These are phyloP conservation scores for Cryptococcus hybrid DNA, from an alignment of 1,284 basidiomycete genomes.

Conservation along the genomic window DNA sequence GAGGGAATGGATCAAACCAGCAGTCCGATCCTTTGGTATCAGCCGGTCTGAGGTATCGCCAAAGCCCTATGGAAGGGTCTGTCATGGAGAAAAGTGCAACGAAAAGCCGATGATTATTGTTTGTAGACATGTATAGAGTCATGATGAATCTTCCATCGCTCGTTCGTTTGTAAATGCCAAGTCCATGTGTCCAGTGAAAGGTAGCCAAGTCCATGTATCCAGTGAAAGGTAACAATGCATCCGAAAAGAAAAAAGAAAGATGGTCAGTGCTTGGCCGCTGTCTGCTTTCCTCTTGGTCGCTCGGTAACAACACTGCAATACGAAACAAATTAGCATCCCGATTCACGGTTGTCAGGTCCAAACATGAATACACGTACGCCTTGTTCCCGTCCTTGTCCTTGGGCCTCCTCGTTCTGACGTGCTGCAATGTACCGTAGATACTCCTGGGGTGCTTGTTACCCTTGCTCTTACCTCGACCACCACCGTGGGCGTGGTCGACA, in stretches of 20 bases:
- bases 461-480: conserved; percentile 96
- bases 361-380: conserved; percentile 53
- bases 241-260: not conserved
- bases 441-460: conserved; percentile 90
- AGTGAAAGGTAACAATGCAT: too few relatives aligned
- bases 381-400: conserved; percentile 91
- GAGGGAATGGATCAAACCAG: too few relatives aligned
- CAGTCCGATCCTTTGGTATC: not conserved
- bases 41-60: not conserved
- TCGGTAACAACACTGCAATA: conserved; percentile 19
- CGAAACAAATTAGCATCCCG: not conserved
- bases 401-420: conserved; percentile 87
- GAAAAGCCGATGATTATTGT: not conserved
- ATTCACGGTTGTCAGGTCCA: not conserved
- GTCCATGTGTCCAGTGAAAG: too few relatives aligned
- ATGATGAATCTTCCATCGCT: not conserved
- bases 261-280: conserved; percentile 15
- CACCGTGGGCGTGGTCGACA: conserved; percentile 95
- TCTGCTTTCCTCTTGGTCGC: conserved; percentile 20
- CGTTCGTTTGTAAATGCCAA: not conserved
- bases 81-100: not conserved
- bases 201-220: too few relatives aligned
- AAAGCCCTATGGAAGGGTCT: not conserved
- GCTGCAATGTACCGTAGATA: conserved; percentile 90
- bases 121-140: not conserved